Conservation (phyloP, 108 stramenopile species). For the Nannochloropsis salina region DNA sequence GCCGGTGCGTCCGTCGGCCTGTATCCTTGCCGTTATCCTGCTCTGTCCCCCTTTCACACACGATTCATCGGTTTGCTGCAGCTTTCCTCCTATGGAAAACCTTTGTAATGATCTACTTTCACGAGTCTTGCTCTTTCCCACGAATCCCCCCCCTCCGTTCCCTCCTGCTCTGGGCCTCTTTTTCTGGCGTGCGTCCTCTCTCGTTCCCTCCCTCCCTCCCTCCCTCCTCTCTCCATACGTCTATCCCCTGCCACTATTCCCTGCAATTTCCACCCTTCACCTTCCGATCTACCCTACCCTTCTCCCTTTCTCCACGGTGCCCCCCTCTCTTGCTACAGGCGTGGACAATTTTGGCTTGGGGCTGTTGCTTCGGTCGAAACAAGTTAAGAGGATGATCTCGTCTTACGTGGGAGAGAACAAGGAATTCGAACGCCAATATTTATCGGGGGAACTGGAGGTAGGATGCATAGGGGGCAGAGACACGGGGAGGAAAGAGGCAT, state of each 20-base stretch:
- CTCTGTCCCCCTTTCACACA: neutral
- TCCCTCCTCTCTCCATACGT: neutral
- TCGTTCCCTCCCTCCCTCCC: neutral
- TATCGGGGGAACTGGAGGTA: slow-evolving; percentile 72
- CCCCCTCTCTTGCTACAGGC: neutral
- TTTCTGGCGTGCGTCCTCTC: neutral
- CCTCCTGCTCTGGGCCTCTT: no score
- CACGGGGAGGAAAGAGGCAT: neutral
- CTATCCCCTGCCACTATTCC: no score
- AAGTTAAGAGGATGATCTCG: slow-evolving; percentile 73
- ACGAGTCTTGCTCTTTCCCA: no score
- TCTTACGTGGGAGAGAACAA: slow-evolving; percentile 89
- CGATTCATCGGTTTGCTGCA: no score
- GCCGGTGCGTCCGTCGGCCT: slow-evolving; percentile 52
- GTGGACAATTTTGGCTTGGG: slow-evolving; percentile 72
- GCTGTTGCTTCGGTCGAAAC: slow-evolving; percentile 64
- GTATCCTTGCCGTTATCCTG: neutral
- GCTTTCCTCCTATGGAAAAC: no score
- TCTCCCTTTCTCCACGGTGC: neutral
- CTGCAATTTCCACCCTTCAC: no score
- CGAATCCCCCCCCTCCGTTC: no score
- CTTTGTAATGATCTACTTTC: no score
- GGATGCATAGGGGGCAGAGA: neutral
- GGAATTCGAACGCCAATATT: slow-evolving; percentile 72
- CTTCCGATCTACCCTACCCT: neutral